Conservation (phyloP, 768 basidiomycete genomes). For the Gymnopilus dilepis region DNA sequence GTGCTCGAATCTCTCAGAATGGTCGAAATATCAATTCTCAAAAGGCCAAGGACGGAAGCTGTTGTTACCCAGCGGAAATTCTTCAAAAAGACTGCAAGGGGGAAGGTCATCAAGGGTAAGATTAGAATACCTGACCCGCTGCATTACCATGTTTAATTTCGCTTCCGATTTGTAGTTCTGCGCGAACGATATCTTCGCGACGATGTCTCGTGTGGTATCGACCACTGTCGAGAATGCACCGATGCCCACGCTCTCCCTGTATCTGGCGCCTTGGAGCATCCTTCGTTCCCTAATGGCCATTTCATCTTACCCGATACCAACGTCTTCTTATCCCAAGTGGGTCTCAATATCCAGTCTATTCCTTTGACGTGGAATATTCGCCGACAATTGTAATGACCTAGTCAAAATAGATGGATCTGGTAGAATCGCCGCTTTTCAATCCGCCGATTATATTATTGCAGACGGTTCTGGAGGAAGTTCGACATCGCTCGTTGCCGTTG, state of each 20-base stretch:
- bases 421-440: slow-evolving; percentile 77
- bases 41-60: slow-evolving; percentile 73
- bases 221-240: slow-evolving; percentile 67
- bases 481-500: slow-evolving; percentile 90
- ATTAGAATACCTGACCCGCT: background rate
- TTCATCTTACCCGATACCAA: slow-evolving; percentile 95
- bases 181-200: slow-evolving; percentile 93
- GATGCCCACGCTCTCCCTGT: slow-evolving; percentile 54
- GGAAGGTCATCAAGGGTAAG: slow-evolving; percentile 92
- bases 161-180: slow-evolving; percentile 57
- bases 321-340: slow-evolving; percentile 87
- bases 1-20: slow-evolving; percentile 25
- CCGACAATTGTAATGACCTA: slow-evolving; percentile 21
- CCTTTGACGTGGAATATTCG: background rate
- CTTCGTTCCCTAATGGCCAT: slow-evolving; percentile 67
- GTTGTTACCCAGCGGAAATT: slow-evolving; percentile 87
- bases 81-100: slow-evolving; percentile 93
- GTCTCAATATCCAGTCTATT: slow-evolving; percentile 18
- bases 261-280: slow-evolving; percentile 62
- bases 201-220: slow-evolving; percentile 88
- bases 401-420: slow-evolving; percentile 82
- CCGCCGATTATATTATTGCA: slow-evolving; percentile 90
- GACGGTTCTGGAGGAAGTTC: slow-evolving; percentile 95
- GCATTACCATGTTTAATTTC: background rate
- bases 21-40: slow-evolving; percentile 73